Percentiles rank a stretch among this genome's conserved stretches.
Evolutionary conservation across 129 eudicot species (phyloP).

Genomic region (Helianthus annuus): DNA sequence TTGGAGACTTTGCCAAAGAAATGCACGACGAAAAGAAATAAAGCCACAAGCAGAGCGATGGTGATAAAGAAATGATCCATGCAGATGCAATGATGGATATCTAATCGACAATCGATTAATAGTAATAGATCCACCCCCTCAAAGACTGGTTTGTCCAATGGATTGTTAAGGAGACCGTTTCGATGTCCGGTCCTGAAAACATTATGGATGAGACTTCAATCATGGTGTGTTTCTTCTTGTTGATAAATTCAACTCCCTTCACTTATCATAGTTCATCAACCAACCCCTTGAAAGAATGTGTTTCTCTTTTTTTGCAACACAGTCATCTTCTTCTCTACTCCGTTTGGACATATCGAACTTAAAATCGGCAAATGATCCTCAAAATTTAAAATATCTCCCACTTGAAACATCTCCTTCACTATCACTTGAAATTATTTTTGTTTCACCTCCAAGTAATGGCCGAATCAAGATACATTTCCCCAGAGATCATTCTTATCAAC

Average conservation of each 20-base stretch:
- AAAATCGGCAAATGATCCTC: slow-evolving; percentile 43
- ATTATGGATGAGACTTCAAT: no score
- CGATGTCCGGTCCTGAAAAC: no score
- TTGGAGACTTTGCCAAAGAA: slow-evolving; percentile 1
- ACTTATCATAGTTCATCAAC: slow-evolving; percentile 32
- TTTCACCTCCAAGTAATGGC: slow-evolving; percentile 16
- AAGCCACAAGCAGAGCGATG: background rate
- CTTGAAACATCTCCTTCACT: slow-evolving; percentile 15
- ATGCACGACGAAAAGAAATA: background rate
- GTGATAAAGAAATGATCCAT: slow-evolving; percentile 8
- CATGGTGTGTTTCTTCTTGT: no score
- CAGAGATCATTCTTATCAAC: no score
- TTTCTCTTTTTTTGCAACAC: slow-evolving; percentile 31
- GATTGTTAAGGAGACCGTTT: no score
- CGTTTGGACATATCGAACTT: slow-evolving; percentile 41
- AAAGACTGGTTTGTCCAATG: no score
- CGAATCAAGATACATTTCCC: no score
- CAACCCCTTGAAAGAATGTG: slow-evolving; percentile 44
- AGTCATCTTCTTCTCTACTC: slow-evolving; percentile 34
- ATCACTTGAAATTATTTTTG: slow-evolving; percentile 24
- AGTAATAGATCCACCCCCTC: no score
- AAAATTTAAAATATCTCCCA: slow-evolving; percentile 28
- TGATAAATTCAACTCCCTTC: background rate
- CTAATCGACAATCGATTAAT: no score
- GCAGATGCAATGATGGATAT: background rate